phyloP scores from a whole-genome alignment of 345 rosid genomes.

The Clarkia xantiana region DNA sequence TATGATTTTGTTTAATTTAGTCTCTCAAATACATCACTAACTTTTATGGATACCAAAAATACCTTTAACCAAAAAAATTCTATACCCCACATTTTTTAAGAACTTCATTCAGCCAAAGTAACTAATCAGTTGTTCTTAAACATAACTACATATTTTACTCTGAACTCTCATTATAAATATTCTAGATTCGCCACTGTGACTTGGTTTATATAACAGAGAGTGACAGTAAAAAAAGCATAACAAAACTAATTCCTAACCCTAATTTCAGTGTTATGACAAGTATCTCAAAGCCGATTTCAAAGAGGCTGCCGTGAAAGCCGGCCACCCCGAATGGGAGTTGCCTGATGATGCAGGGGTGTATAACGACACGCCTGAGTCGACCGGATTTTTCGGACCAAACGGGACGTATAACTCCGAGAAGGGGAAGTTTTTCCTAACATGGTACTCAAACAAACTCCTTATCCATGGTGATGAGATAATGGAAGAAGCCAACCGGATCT shows the following conservation, averaged over 20 bases:
- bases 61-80: too few relatives aligned
- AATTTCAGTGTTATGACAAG: conserved; percentile 56
- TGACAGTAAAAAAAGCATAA: too few relatives aligned
- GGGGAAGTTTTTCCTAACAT: conserved; percentile 59
- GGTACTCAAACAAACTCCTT: conserved; percentile 52
- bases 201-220: too few relatives aligned
- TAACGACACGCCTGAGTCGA: conserved; percentile 44
- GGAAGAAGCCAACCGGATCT: conserved; percentile 60
- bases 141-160: too few relatives aligned
- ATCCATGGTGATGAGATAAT: conserved; percentile 67
- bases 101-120: too few relatives aligned
- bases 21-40: too few relatives aligned
- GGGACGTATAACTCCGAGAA: conserved; percentile 47
- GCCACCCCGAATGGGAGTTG: conserved; percentile 74
- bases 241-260: background rate
- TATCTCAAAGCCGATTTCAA: conserved; percentile 51
- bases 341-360: conserved; percentile 62
- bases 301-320: conserved; percentile 38
- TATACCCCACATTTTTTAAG: too few relatives aligned
- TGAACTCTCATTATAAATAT: too few relatives aligned
- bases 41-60: too few relatives aligned
- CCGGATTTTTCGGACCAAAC: conserved; percentile 42
- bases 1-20: too few relatives aligned
- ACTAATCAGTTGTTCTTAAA: too few relatives aligned
- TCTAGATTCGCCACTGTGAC: too few relatives aligned